Evolutionary conservation across 306 rosid genomes (phyloP), one percentile per base, ranked within the genome.

Genomic region (Sicyos edulis): DNA sequence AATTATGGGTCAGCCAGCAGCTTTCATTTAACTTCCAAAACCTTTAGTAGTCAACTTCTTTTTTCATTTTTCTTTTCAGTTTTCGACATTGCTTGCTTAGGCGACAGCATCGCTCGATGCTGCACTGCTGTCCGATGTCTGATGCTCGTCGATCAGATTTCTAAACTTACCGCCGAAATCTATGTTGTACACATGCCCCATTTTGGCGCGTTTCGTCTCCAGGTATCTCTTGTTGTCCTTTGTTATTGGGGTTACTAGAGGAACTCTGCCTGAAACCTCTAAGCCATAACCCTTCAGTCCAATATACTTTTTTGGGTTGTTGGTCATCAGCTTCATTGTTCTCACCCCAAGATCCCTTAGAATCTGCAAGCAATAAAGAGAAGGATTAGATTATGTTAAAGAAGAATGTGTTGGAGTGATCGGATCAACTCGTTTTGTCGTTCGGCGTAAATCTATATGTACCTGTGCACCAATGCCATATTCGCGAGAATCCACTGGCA

Each of bases 401-500:
- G 45, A 32, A 13, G 10, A 71, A 52, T 53, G 1, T 32, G 54
- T 0, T 55, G 0, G 16, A 55, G 22, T 22, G 22, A 32, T 50
- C 60, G 4, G 8, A 22, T 10, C 24, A 17, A 16, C n/a, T 65
- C n/a, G 42, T 10, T n/a, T 66, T 2, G 1, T 20, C 6, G n/a
- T 66, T 40, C 16, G 11, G 9, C 8, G 53, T 10, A 64, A 64
- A 64, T 49, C 10, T 44, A 17, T 44, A 32, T 15, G 29, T 87
- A 90, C 99, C 97, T 93, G 99, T 3, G 99, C 97, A 8, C 97
- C 97, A 53, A 93, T 88, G 75, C 99, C 99, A 60, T 93, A 93
- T 68, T 93, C 99, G 13, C 99, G 91, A 20, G 96, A 88, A 82
- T 93, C 99, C 37, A 91, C 91, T 0, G 99, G 99, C 83, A 93